These are phyloP conservation scores for Penicillium fuscoglaucum DNA, from an alignment of 2,329 filamentous ascomycete species.

Conservation along the genomic window DNA sequence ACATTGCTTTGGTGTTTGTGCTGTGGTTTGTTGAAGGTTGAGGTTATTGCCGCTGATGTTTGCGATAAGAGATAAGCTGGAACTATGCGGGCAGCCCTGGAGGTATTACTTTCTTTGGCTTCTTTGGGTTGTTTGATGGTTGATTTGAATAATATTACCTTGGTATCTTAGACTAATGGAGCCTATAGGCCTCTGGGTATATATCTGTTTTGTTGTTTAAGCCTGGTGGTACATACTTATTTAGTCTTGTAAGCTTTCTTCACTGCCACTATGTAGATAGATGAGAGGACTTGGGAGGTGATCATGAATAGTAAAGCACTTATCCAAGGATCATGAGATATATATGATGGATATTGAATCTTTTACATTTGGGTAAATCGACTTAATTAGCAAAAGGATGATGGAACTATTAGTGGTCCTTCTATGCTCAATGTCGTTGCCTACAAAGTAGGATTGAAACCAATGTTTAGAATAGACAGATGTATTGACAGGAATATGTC, in stretches of 20 bases:
- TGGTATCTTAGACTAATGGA: not conserved
- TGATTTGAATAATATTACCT: not conserved
- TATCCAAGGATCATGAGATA: not conserved
- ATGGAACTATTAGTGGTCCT: not conserved
- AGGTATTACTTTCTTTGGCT: not conserved
- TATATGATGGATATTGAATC: not conserved
- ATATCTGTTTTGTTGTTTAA: too few species aligned
- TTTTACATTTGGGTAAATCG: not conserved
- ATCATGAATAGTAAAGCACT: not conserved
- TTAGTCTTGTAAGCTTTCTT: not conserved
- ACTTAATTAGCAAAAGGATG: not conserved
- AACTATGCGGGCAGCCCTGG: not conserved
- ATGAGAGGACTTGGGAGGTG: not conserved
- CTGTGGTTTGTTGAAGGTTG: not conserved
- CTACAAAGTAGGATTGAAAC: not conserved
- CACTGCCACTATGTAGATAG: not conserved
- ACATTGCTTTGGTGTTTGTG: conserved; percentile 9
- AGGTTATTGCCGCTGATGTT: conserved; percentile 1
- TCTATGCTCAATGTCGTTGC: not conserved
- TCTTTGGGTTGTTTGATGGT: not conserved
- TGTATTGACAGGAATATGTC: not conserved
- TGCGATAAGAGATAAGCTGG: conserved; percentile 23
- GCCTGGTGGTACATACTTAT: not conserved
- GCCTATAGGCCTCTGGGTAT: not conserved
- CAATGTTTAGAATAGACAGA: too few species aligned